Conservation (phyloP, 2,329 filamentous ascomycete genomes). For the Ophiognomonia clavigignenti-juglandacearum region DNA sequence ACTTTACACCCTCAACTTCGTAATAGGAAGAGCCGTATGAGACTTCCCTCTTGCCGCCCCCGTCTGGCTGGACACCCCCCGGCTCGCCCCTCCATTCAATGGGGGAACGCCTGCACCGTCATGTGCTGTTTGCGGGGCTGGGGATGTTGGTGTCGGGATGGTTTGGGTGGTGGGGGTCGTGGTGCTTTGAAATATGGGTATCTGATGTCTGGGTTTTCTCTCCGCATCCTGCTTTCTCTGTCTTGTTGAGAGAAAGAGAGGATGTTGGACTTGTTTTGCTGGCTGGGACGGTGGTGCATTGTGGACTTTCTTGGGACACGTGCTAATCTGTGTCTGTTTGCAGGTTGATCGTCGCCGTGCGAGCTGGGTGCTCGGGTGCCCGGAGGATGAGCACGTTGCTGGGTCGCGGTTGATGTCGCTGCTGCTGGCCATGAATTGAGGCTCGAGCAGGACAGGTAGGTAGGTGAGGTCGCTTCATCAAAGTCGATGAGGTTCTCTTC, state of each 20-base stretch:
- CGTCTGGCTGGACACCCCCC: conserved; percentile 12
- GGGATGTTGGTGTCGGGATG: conserved; percentile 18
- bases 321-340: not conserved
- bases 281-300: not conserved
- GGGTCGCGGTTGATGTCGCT: too few species aligned
- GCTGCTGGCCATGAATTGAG: too few species aligned
- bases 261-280: not conserved
- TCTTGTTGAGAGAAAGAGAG: not conserved
- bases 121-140: conserved; percentile 28
- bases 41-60: conserved; percentile 22
- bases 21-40: conserved; percentile 40
- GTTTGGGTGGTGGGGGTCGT: conserved; percentile 29
- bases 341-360: too few species aligned
- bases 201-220: conserved; percentile 25
- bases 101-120: conserved; percentile 28
- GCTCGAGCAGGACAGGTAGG: too few species aligned
- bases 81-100: conserved; percentile 10
- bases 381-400: too few species aligned
- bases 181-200: conserved; percentile 35
- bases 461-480: too few species aligned
- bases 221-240: not conserved
- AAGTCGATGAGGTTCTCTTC: too few species aligned
- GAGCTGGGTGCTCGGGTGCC: too few species aligned
- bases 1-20: conserved; percentile 29
- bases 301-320: too few species aligned